A percentile compares a stretch with the other conserved stretches of the same genome.
Conservation (phyloP, 1,139 yeast genomes). For the Lodderomyces beijingensis region DNA sequence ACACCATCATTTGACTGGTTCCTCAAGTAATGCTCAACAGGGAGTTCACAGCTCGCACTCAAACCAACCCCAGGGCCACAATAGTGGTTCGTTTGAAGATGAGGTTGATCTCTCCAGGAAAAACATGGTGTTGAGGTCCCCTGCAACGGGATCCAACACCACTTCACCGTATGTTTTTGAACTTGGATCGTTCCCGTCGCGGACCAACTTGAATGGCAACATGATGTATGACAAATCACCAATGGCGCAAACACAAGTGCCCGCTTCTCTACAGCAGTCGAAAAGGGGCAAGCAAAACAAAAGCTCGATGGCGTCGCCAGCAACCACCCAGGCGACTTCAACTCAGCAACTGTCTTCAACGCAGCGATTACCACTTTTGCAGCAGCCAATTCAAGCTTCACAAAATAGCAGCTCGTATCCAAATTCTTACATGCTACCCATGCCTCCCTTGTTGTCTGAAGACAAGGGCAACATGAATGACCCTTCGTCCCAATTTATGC, state of each 20-base stretch:
- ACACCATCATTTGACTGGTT: slow-evolving; percentile 4
- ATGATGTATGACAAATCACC: slow-evolving; percentile 8
- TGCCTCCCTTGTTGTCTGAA: slow-evolving; percentile 15
- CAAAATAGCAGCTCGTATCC: slow-evolving; percentile 3
- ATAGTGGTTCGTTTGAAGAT: slow-evolving; percentile 10
- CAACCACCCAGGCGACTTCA: background rate
- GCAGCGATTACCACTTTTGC: slow-evolving; percentile 6
- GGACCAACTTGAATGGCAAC: slow-evolving; percentile 9
- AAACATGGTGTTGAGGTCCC: slow-evolving; percentile 12
- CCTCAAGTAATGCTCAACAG: background rate
- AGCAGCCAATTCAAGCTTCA: slow-evolving; percentile 3
- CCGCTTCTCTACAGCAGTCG: background rate
- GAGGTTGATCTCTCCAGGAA: slow-evolving; percentile 12
- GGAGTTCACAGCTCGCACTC: slow-evolving; percentile 2
- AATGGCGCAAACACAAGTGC: slow-evolving; percentile 6
- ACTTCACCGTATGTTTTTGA: slow-evolving; percentile 17
- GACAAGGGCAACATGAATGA: slow-evolving; percentile 9
- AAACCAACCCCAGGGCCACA: slow-evolving; percentile 1
- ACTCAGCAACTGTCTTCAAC: slow-evolving; percentile 5
- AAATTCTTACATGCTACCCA: slow-evolving; percentile 17
- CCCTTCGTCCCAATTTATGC: slow-evolving; percentile 11
- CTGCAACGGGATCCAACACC: slow-evolving; percentile 13
- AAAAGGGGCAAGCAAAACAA: slow-evolving; percentile 4
- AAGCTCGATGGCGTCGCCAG: background rate
- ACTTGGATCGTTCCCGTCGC: slow-evolving; percentile 2